These are phyloP conservation scores for Lasiosphaeria miniovina DNA, from an alignment of 495 filamentous ascomycete species.

Conservation along the genomic window DNA sequence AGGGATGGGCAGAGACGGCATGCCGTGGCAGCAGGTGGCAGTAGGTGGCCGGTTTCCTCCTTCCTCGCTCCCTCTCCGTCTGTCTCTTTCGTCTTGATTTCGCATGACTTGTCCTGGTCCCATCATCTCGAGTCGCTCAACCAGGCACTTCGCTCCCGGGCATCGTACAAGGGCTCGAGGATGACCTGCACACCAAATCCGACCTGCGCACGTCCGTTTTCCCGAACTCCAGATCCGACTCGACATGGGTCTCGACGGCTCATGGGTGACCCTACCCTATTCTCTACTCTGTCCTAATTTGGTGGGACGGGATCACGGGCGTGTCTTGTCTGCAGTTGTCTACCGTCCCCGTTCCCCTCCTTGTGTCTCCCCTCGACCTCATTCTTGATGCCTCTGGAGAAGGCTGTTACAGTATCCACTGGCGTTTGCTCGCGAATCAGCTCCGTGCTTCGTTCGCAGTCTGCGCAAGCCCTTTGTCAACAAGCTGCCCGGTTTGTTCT, in stretches of 20 bases:
- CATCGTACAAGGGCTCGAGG: slow-evolving; percentile 20
- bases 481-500: background rate
- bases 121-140: slow-evolving; percentile 26
- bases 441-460: background rate
- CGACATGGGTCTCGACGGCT: slow-evolving; percentile 13
- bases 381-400: background rate
- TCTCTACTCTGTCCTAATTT: background rate
- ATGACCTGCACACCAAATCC: slow-evolving; percentile 53
- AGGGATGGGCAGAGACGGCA: background rate
- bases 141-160: slow-evolving; percentile 25
- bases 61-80: slow-evolving; percentile 12
- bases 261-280: too few relatives aligned
- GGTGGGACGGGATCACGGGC: slow-evolving; percentile 16
- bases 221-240: slow-evolving; percentile 25
- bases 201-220: slow-evolving; percentile 52
- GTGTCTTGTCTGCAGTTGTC: slow-evolving; percentile 1
- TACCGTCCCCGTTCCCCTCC: background rate
- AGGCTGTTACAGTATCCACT: background rate
- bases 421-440: background rate
- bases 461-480: background rate
- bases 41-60: slow-evolving; percentile 19
- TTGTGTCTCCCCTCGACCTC: slow-evolving; percentile 1
- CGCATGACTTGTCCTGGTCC: slow-evolving; percentile 30
- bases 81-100: slow-evolving; percentile 18
- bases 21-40: slow-evolving; percentile 4